These are phyloP conservation scores for Phialophora chinensis DNA, from an alignment of 2,329 filamentous ascomycete genomes.

Conservation along the genomic window DNA sequence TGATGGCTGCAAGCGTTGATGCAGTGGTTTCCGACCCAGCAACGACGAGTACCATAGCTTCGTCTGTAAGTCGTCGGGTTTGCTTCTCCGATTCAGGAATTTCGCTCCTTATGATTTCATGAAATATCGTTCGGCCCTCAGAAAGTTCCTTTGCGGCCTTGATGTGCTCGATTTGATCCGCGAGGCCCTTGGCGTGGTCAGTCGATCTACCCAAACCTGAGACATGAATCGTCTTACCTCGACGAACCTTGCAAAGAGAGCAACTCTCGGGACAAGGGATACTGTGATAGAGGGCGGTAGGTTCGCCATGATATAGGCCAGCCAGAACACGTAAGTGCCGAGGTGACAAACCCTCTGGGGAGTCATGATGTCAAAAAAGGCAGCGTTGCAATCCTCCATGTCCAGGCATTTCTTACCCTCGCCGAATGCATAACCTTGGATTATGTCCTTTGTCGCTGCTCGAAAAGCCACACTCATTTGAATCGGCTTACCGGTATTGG, in stretches of 20 bases:
- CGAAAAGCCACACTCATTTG: background rate
- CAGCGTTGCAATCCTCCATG: constrained; percentile 10
- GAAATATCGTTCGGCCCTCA: constrained; percentile 4
- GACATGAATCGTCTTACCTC: background rate
- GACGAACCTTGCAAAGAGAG: constrained; percentile 3
- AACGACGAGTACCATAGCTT: constrained; percentile 2
- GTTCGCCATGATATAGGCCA: constrained; percentile 8
- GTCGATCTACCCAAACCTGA: background rate
- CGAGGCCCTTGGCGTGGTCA: background rate
- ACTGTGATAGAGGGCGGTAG: constrained; percentile 1
- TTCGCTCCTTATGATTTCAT: constrained; percentile 8
- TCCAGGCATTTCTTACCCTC: constrained; percentile 7
- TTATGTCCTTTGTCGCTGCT: constrained; percentile 6
- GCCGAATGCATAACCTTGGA: constrained; percentile 2
- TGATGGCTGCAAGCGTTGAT: background rate
- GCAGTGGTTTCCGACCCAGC: constrained; percentile 5
- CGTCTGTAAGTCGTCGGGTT: background rate
- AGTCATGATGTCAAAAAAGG: constrained; percentile 5
- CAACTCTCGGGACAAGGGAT: background rate
- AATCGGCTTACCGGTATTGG: background rate
- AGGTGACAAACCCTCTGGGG: constrained; percentile 7
- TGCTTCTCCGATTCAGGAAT: constrained; percentile 9
- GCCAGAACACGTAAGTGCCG: constrained; percentile 9
- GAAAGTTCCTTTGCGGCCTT: constrained; percentile 6
- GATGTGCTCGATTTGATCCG: background rate